Evolutionary conservation across 345 rosid genomes (phyloP).

Genomic region (Salix purpurea): DNA sequence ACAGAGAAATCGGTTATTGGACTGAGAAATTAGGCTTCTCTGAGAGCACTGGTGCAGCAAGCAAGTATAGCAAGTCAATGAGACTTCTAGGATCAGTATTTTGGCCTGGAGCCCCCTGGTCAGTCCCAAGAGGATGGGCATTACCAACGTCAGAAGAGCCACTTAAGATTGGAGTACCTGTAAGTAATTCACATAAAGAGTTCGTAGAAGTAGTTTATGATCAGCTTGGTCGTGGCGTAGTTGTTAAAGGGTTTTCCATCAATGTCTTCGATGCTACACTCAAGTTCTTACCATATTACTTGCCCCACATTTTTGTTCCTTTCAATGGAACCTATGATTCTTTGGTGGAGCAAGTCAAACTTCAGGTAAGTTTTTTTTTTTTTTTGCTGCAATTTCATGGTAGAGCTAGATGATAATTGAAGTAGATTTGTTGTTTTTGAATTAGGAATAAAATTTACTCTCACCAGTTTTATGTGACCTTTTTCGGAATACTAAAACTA

Average conservation of each 20-base stretch:
- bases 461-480: no score
- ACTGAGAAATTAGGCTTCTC: conserved; percentile 22
- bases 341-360: conserved; percentile 6
- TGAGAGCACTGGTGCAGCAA: not conserved
- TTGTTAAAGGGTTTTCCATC: not conserved
- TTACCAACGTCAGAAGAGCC: not conserved
- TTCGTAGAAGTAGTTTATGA: conserved; percentile 13
- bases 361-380: not conserved
- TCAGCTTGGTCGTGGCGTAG: not conserved
- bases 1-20: conserved; percentile 23
- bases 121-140: conserved; percentile 23
- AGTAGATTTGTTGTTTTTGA: no score
- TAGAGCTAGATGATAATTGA: no score
- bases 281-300: conserved; percentile 6
- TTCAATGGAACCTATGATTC: conserved; percentile 18
- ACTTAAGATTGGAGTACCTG: conserved; percentile 23
- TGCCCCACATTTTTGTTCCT: conserved; percentile 7
- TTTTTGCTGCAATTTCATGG: not conserved
- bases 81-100: conserved; percentile 14
- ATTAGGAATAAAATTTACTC: no score
- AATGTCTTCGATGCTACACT: not conserved
- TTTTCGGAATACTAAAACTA: no score
- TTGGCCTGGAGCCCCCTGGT: conserved; percentile 24
- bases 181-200: conserved; percentile 2
- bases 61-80: conserved; percentile 12